Evolutionary conservation across 306 rosid species (phyloP).

Genomic region (Cucurbita maxima): DNA sequence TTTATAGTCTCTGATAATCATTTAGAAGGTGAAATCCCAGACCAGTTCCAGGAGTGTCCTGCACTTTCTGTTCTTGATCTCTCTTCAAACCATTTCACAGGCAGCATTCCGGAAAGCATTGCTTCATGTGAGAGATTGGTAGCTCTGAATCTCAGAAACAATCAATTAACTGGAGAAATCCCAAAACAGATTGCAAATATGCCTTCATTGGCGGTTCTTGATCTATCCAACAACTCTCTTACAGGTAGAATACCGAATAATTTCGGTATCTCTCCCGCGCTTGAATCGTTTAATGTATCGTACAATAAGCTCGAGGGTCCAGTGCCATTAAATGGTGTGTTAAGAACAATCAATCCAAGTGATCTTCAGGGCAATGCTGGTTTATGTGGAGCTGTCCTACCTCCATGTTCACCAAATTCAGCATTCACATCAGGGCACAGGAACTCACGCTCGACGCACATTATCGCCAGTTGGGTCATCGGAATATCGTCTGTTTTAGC

Average conservation of each 20-base stretch:
- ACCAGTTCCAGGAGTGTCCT: slow-evolving; percentile 81
- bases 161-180: slow-evolving; percentile 56
- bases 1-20: slow-evolving; percentile 57
- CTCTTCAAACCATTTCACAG: slow-evolving; percentile 57
- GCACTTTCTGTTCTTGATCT: slow-evolving; percentile 73
- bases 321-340: slow-evolving; percentile 70
- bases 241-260: slow-evolving; percentile 68
- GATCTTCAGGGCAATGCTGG: slow-evolving; percentile 63
- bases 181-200: slow-evolving; percentile 58
- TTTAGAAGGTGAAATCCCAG: slow-evolving; percentile 65
- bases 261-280: slow-evolving; percentile 81
- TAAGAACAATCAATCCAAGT: slow-evolving; percentile 65
- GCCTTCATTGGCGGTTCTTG: slow-evolving; percentile 74
- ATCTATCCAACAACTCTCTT: slow-evolving; percentile 85
- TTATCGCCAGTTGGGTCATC: slow-evolving; percentile 45
- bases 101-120: slow-evolving; percentile 65
- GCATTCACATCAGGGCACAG: slow-evolving; percentile 24
- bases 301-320: slow-evolving; percentile 71
- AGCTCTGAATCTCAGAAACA: slow-evolving; percentile 65
- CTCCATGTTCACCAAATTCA: slow-evolving; percentile 41
- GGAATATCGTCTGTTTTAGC: slow-evolving; percentile 56
- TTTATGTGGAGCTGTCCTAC: slow-evolving; percentile 64
- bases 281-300: slow-evolving; percentile 71
- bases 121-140: slow-evolving; percentile 87
- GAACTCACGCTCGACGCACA: slow-evolving; percentile 33